A percentile compares a stretch with the other conserved stretches of the same genome.
These are phyloP conservation scores for Infundibulicybe gibba DNA, from an alignment of 768 basidiomycete species.

Conservation along the genomic window DNA sequence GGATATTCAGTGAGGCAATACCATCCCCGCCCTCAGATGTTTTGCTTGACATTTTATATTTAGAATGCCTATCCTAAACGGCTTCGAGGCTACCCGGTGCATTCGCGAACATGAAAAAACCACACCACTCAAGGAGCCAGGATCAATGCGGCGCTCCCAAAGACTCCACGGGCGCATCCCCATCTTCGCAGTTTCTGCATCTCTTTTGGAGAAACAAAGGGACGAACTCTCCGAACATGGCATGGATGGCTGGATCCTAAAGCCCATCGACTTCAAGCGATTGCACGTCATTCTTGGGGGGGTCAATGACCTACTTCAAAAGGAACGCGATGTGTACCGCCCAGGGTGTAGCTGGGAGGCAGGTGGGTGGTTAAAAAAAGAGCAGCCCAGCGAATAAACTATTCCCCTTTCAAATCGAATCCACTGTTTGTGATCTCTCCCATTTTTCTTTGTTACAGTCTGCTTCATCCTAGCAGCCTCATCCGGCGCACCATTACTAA, in stretches of 20 bases:
- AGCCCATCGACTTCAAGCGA: conserved; percentile 77
- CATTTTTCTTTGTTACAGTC: too few relatives aligned
- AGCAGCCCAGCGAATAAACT: too few relatives aligned
- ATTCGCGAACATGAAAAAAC: conserved; percentile 60
- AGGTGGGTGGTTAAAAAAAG: conserved; percentile 52
- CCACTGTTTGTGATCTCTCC: too few relatives aligned
- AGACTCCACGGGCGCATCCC: conserved; percentile 63
- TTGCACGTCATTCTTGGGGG: conserved; percentile 57
- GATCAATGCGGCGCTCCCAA: conserved; percentile 33
- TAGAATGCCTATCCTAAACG: conserved; percentile 81
- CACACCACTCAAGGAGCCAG: conserved; percentile 1
- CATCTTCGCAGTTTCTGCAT: conserved; percentile 81
- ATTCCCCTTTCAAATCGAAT: too few relatives aligned
- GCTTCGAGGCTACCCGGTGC: conserved; percentile 61
- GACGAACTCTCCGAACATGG: conserved; percentile 49
- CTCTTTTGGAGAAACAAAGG: conserved; percentile 55
- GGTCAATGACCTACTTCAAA: conserved; percentile 47
- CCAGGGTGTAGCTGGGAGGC: conserved; percentile 55
- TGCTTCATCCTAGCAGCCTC: too few relatives aligned
- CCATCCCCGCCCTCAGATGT: background rate
- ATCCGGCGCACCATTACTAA: too few relatives aligned
- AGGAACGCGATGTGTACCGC: conserved; percentile 48
- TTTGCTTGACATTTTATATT: background rate
- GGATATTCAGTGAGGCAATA: conserved; percentile 68
- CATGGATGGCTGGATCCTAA: conserved; percentile 82